These are phyloP conservation scores for Calonectria fujianensis DNA, from an alignment of 2,329 filamentous ascomycete species.

Conservation along the genomic window DNA sequence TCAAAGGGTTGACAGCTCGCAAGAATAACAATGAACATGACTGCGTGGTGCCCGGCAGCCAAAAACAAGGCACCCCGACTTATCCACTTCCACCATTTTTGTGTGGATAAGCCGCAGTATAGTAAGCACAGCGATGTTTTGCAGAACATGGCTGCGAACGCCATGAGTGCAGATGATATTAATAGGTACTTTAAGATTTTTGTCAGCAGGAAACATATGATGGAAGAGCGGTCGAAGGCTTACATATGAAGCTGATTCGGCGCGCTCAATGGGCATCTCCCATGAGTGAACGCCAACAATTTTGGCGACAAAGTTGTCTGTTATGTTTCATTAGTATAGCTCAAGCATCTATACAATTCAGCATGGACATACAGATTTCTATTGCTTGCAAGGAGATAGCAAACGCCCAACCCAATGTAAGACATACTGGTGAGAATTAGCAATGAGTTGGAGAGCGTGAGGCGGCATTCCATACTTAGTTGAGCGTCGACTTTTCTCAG, in stretches of 20 bases:
- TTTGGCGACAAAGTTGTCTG: constrained; percentile 38
- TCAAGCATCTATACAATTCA: too few relatives aligned
- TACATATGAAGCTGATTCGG: constrained; percentile 28
- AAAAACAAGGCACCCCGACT: background rate
- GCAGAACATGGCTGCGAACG: constrained; percentile 43
- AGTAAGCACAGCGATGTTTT: background rate
- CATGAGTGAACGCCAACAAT: constrained; percentile 42
- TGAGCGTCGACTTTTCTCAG: constrained; percentile 24
- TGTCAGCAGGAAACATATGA: constrained; percentile 49
- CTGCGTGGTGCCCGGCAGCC: background rate
- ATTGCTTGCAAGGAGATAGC: background rate
- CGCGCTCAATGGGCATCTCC: constrained; percentile 42
- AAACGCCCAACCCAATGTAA: background rate
- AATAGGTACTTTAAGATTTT: constrained; percentile 53
- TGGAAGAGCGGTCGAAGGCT: constrained; percentile 26
- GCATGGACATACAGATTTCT: constrained; percentile 13
- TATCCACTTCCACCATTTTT: constrained; percentile 9
- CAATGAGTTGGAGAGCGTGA: background rate
- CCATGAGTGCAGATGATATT: constrained; percentile 56
- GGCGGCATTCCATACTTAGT: constrained; percentile 34
- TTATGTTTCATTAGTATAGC: background rate
- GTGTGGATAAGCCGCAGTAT: background rate
- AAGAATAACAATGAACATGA: constrained; percentile 59
- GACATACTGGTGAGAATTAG: constrained; percentile 29
- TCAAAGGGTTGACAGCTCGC: constrained; percentile 40